A percentile compares a stretch with the other conserved stretches of the same genome.
Conservation (phyloP, 192 early-diverging fungal genomes). For the Borealophlyctis nickersoniae region DNA sequence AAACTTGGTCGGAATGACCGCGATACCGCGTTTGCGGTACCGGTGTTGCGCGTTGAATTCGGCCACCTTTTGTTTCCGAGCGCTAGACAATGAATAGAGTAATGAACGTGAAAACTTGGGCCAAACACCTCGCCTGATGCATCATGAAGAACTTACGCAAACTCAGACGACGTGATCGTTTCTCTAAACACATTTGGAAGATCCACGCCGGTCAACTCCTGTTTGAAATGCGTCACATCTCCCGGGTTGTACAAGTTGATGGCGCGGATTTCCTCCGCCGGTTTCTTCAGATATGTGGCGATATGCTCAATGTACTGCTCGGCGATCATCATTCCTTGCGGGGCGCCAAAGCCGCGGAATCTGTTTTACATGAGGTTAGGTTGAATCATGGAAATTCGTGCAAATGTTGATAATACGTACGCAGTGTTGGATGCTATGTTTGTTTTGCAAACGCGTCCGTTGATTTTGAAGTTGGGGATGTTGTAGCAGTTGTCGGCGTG, state of each 20-base stretch:
- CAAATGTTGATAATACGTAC: too few species aligned
- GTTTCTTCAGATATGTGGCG: conserved; percentile 63
- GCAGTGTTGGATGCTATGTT: conserved; percentile 85
- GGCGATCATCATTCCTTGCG: conserved; percentile 79
- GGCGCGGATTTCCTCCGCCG: conserved; percentile 56
- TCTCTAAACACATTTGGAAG: conserved; percentile 68
- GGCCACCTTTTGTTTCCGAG: conserved; percentile 54
- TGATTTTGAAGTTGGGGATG: conserved; percentile 64
- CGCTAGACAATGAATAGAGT: too few species aligned
- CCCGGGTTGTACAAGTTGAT: conserved; percentile 70
- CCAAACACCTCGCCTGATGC: not conserved
- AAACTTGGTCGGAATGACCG: conserved; percentile 80
- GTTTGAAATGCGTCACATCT: conserved; percentile 70
- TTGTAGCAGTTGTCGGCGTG: conserved; percentile 80
- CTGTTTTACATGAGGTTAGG: too few species aligned
- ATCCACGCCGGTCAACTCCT: conserved; percentile 69
- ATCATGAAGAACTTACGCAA: conserved; percentile 19
- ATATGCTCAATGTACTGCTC: conserved; percentile 78
- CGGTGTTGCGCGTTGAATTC: conserved; percentile 68
- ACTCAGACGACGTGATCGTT: conserved; percentile 54
- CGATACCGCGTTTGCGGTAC: conserved; percentile 77
- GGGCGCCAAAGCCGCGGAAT: conserved; percentile 83
- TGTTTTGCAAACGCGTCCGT: conserved; percentile 73
- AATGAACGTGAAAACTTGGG: conserved; percentile 2
- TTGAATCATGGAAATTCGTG: too few species aligned